Evolutionary conservation across 345 rosid species (phyloP).

Genomic region (Gossypium australe): DNA sequence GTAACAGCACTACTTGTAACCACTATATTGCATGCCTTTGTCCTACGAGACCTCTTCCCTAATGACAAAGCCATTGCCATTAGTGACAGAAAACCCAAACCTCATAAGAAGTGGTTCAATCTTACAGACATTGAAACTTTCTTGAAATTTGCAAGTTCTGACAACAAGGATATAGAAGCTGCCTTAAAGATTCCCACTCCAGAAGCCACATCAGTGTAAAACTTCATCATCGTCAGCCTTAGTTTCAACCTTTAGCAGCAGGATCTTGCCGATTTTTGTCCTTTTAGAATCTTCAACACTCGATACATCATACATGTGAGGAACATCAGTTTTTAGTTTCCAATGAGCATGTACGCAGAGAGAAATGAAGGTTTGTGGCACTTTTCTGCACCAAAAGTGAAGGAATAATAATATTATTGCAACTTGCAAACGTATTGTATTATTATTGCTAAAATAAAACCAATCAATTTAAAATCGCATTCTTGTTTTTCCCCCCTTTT

Average conservation of each 20-base stretch:
- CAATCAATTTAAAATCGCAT: no score
- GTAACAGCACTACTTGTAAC: constrained; percentile 43
- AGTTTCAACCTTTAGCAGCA: neutral
- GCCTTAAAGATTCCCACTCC: constrained; percentile 1
- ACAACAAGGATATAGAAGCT: constrained; percentile 40
- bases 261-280: constrained; percentile 12
- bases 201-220: constrained; percentile 1
- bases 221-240: neutral
- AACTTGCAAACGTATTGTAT: no score
- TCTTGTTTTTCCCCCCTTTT: no score
- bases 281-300: constrained; percentile 21
- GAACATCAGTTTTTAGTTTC: constrained; percentile 16
- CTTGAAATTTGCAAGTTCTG: constrained; percentile 13
- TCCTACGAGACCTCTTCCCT: constrained; percentile 19
- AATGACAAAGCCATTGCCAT: neutral
- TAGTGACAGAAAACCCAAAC: neutral
- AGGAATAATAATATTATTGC: neutral
- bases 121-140: neutral
- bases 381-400: constrained; percentile 7
- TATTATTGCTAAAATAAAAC: no score
- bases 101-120: neutral
- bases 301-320: constrained; percentile 28
- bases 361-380: constrained; percentile 9
- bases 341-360: constrained; percentile 17
- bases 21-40: constrained; percentile 49